Conservation (phyloP, 73 alveolate genomes). For the Symbiodinium pilosum region DNA sequence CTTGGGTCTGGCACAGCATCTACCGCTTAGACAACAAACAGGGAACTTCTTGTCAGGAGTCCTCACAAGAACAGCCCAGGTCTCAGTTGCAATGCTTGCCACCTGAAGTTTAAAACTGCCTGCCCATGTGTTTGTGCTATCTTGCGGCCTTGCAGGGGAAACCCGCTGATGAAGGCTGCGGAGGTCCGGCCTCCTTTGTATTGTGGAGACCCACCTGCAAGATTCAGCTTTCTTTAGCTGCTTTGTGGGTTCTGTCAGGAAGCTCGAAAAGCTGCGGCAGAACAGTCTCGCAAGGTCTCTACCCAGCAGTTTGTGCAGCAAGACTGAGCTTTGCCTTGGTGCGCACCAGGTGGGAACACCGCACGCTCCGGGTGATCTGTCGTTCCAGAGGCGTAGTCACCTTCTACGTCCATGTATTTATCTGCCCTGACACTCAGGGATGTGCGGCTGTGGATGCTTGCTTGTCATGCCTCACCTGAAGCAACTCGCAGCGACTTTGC, state of each 20-base stretch:
- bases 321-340: not conserved
- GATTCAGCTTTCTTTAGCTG: too few relatives aligned
- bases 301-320: not conserved
- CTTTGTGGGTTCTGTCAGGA: constrained; percentile 8
- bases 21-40: too few relatives aligned
- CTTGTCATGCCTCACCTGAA: not conserved
- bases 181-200: not conserved
- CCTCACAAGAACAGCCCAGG: not conserved
- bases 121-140: too few relatives aligned
- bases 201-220: too few relatives aligned
- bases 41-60: not conserved
- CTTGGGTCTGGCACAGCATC: not conserved
- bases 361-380: constrained; percentile 41
- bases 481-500: constrained; percentile 15
- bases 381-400: constrained; percentile 38
- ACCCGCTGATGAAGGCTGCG: constrained; percentile 26
- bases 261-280: constrained; percentile 29
- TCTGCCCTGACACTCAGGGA: too few relatives aligned
- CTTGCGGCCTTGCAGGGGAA: constrained; percentile 38
- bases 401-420: too few relatives aligned
- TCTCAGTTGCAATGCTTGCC: not conserved
- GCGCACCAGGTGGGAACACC: constrained; percentile 43
- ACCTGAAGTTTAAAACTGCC: too few relatives aligned
- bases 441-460: too few relatives aligned
- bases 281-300: constrained; percentile 42